Percentiles rank a stretch among this genome's conserved stretches.
phyloP scores from a whole-genome alignment of 306 rosid species.

The Castanea crenata region DNA sequence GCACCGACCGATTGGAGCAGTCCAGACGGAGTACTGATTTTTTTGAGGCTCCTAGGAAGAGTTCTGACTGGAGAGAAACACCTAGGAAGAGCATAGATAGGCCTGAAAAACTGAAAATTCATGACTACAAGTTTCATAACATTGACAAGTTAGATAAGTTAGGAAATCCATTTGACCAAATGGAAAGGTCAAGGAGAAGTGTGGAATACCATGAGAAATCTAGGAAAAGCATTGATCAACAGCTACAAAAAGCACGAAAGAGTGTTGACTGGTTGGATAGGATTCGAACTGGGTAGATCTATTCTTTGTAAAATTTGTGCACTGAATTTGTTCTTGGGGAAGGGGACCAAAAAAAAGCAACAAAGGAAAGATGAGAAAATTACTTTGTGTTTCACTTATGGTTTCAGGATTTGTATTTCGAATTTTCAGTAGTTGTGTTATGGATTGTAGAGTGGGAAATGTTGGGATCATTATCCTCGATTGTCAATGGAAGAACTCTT shows the following conservation, averaged over 20 bases:
- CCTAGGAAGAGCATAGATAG: no score
- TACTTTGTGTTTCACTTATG: slow-evolving; percentile 52
- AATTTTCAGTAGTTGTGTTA: slow-evolving; percentile 25
- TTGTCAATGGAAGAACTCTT: slow-evolving; percentile 49
- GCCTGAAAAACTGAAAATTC: no score
- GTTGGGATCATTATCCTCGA: slow-evolving; percentile 31
- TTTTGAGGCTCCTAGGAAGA: slow-evolving; percentile 68
- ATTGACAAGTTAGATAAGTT: no score
- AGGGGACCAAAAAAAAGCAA: no score
- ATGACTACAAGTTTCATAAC: no score
- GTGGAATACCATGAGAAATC: slow-evolving; percentile 77
- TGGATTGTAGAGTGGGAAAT: slow-evolving; percentile 43
- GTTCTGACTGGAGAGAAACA: slow-evolving; percentile 72
- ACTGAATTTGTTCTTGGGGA: no score
- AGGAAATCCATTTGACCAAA: no score
- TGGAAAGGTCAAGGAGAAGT: slow-evolving; percentile 66
- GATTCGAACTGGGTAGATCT: no score
- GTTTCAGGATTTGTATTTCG: slow-evolving; percentile 45
- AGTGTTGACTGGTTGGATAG: no score
- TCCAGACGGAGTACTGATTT: slow-evolving; percentile 59
- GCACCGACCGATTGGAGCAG: slow-evolving; percentile 54
- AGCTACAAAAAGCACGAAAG: no score
- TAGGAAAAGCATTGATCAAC: slow-evolving; percentile 67
- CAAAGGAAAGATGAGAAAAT: slow-evolving; percentile 25
- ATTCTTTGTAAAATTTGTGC: no score